Evolutionary conservation across 2,329 filamentous ascomycete genomes (phyloP).

Genomic region (Trichocomaceae sp.): DNA sequence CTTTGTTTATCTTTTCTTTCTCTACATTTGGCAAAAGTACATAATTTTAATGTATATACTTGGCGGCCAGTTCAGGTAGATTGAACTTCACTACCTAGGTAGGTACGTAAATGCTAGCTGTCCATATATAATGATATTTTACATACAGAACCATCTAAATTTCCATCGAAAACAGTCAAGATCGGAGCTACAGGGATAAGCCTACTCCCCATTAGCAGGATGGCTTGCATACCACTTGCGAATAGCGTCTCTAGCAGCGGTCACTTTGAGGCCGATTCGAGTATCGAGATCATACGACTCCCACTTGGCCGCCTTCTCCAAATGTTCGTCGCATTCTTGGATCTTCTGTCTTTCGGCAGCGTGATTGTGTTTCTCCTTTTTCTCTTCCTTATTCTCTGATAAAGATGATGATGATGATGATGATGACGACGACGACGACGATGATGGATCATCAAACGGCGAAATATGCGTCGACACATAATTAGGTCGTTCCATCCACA

Average conservation of each 20-base stretch:
- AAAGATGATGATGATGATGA: no score
- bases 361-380: conserved; percentile 11
- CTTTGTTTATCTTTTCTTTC: background rate
- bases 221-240: conserved; percentile 36
- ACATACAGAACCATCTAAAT: background rate
- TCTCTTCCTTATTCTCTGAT: conserved; percentile 21
- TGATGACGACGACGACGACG: no score
- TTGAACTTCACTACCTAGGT: no score
- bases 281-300: conserved; percentile 58
- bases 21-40: background rate
- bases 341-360: conserved; percentile 37
- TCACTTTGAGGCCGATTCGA: conserved; percentile 46
- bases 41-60: background rate
- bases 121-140: background rate
- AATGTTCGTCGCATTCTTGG: conserved; percentile 48
- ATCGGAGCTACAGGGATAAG: background rate
- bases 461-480: conserved; percentile 31
- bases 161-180: background rate
- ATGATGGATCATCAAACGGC: background rate
- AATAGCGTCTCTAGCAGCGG: conserved; percentile 40
- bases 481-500: conserved; percentile 61
- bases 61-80: no score
- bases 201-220: conserved; percentile 7
- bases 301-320: conserved; percentile 54
- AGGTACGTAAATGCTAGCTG: background rate